Evolutionary conservation across 2,329 filamentous ascomycete genomes (phyloP).

Genomic region (Endoconidiophora laricicola): DNA sequence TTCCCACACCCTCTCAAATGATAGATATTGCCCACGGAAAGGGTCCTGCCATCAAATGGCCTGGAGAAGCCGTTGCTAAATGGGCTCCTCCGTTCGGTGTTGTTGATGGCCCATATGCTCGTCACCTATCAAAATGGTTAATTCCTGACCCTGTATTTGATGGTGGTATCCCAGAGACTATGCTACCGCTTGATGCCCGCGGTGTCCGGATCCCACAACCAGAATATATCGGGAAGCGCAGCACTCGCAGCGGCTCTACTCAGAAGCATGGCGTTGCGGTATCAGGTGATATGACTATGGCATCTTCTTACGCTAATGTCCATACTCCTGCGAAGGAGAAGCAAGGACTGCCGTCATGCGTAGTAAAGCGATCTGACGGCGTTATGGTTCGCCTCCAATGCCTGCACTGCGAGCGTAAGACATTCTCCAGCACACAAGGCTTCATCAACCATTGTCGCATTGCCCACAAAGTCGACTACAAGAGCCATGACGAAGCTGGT

Average conservation of each 20-base stretch:
- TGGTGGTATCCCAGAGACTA: constrained; percentile 36
- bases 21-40: constrained; percentile 56
- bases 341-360: constrained; percentile 49
- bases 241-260: constrained; percentile 25
- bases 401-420: constrained; percentile 69
- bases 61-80: constrained; percentile 49
- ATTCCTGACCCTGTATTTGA: constrained; percentile 80
- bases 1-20: constrained; percentile 49
- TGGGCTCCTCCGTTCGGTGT: constrained; percentile 85
- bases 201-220: constrained; percentile 59
- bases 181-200: constrained; percentile 32
- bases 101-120: constrained; percentile 77
- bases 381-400: constrained; percentile 82
- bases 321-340: constrained; percentile 65
- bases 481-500: constrained; percentile 89
- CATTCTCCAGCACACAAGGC: constrained; percentile 94
- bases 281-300: neutral
- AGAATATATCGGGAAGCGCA: constrained; percentile 32
- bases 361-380: constrained; percentile 73
- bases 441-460: constrained; percentile 99
- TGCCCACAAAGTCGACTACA: constrained; percentile 81
- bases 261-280: constrained; percentile 34
- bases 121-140: constrained; percentile 92
- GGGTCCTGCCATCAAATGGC: constrained; percentile 49
- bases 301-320: constrained; percentile 28